Evolutionary conservation across 371 early-diverging fungal species (phyloP).

Genomic region (Choanephora cucurbitarum): DNA sequence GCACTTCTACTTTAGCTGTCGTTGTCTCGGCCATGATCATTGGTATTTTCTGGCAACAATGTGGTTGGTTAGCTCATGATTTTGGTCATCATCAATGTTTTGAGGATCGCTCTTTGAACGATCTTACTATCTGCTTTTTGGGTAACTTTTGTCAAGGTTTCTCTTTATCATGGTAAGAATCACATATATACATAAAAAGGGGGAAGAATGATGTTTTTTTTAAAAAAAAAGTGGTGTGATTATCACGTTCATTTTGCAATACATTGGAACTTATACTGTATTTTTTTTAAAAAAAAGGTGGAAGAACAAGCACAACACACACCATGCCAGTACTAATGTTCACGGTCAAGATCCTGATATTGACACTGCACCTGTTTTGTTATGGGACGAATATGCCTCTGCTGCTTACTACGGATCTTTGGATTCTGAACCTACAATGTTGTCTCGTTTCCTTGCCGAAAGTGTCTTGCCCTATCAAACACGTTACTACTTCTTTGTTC

Average conservation of each 20-base stretch:
- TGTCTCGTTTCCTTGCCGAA: constrained; percentile 71
- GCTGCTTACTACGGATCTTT: constrained; percentile 71
- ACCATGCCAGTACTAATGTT: constrained; percentile 85
- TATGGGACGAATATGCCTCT: constrained; percentile 85
- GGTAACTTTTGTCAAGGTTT: constrained; percentile 84
- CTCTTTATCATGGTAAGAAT: constrained; percentile 62
- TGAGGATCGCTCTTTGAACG: constrained; percentile 65
- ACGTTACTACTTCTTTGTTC: constrained; percentile 78
- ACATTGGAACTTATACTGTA: constrained; percentile 13
- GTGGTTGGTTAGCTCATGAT: constrained; percentile 89
- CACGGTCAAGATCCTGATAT: constrained; percentile 88
- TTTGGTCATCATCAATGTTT: constrained; percentile 87
- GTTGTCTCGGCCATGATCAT: constrained; percentile 61
- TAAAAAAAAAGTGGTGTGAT: neutral
- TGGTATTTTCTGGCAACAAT: constrained; percentile 87
- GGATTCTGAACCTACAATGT: constrained; percentile 35
- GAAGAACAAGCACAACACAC: constrained; percentile 92
- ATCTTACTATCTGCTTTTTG: constrained; percentile 67
- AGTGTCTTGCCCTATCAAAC: constrained; percentile 66
- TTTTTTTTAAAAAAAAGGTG: constrained; percentile 47
- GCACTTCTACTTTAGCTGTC: constrained; percentile 55
- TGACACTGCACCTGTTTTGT: constrained; percentile 80
- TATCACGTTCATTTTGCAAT: neutral
- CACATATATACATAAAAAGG: neutral
- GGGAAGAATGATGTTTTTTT: neutral